Base-by-base conservation (phyloP, 495 filamentous ascomycete genomes). In the Margaritispora aquatica region DNA sequence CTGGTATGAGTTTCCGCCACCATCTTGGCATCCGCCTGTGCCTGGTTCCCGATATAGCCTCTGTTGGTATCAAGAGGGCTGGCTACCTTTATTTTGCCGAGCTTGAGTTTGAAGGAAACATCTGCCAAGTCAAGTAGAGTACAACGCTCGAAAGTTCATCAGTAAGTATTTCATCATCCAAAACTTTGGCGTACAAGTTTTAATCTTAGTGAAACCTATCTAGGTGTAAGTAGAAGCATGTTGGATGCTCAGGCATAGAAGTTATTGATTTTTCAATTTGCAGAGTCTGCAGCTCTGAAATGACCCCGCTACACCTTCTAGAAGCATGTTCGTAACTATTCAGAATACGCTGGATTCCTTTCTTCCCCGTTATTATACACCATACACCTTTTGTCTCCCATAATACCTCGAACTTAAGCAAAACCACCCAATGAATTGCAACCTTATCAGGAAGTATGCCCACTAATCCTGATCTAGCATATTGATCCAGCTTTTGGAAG, bases 391-490 rank as follows among this genome's bases (percentile, higher is more conserved):
- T 17, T 44, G 38, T 10, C 38, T 44, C 38, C 19, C 38, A 2
- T 17, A 17, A 2, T 34, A 44, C 19, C 38, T 44, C 38, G 17
- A 9, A n/a, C 38, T n/a, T 8, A 44, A n/a, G 7, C 4, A 44
- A 44, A 44, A 44, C 38, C 4, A 7, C 38, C 38, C 38, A 9
- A 7, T 15, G 38, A 44, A 17, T 44, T n/a, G 38, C 38, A 44
- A 44, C 2, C 38, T 17, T 44, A n/a, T 44, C 38, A 58, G 47
- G 20, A 61, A 55, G n/a, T 44, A 56, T 59, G 13, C 57, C 41
- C 62, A 62, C 56, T 62, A 48, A 50, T 55, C 61, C 65, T 60
- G 62, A 60, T 63, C 55, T 67, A 54, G 34, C 60, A 63, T 54
- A 62, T 62, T 24, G 61, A 62, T 59, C 48, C 34, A 50, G 58